phyloP scores from a whole-genome alignment of 495 filamentous ascomycete genomes.

The Lepidopterella palustris region DNA sequence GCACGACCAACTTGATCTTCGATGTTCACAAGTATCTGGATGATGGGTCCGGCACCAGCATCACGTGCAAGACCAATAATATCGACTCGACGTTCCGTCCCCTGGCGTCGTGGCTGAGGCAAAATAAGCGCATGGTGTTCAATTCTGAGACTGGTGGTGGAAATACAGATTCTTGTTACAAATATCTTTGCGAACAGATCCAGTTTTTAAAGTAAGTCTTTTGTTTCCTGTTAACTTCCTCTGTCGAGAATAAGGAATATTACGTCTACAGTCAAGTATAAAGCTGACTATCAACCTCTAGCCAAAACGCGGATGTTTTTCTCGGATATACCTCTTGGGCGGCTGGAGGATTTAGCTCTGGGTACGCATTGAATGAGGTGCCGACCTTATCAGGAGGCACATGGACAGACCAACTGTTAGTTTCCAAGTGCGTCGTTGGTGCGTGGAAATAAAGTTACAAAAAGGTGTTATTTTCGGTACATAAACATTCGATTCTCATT shows the following conservation, averaged over 20 bases:
- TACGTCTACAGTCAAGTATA: background rate
- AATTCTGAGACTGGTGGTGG: constrained; percentile 52
- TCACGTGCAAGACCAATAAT: constrained; percentile 48
- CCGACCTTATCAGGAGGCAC: constrained; percentile 38
- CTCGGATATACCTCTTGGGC: constrained; percentile 49
- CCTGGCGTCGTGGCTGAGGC: constrained; percentile 44
- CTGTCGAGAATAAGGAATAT: background rate
- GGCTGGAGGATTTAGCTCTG: constrained; percentile 45
- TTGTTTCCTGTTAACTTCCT: background rate
- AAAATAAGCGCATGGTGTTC: constrained; percentile 46
- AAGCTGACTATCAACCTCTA: constrained; percentile 1
- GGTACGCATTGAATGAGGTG: constrained; percentile 43
- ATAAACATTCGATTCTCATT: no score
- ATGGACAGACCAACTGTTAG: constrained; percentile 40
- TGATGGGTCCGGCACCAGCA: constrained; percentile 50
- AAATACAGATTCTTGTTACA: constrained; percentile 40
- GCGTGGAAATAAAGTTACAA: background rate
- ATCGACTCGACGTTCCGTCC: constrained; percentile 42
- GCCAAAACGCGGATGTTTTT: constrained; percentile 46
- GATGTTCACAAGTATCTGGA: constrained; percentile 56
- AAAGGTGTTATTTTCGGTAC: no score
- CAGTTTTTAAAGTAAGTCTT: constrained; percentile 38
- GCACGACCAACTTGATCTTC: constrained; percentile 48
- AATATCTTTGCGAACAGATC: constrained; percentile 43
- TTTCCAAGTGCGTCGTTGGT: constrained; percentile 32